A percentile compares a stretch with the other conserved stretches of the same genome.
Evolutionary conservation across 306 rosid species (phyloP).

Genomic region (Mimosa bimucronata): DNA sequence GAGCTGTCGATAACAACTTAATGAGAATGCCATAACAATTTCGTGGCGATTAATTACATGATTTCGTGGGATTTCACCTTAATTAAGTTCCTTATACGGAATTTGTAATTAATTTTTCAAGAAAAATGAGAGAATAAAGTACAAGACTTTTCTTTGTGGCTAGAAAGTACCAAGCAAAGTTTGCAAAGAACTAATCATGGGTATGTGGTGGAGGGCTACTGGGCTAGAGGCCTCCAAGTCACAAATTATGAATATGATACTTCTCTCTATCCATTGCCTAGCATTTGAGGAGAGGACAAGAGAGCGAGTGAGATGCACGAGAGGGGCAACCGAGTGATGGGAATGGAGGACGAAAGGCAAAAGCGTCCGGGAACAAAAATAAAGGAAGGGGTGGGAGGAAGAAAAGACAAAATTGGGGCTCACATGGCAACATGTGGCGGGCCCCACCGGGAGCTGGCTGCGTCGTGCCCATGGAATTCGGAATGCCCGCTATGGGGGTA

Average conservation of each 20-base stretch:
- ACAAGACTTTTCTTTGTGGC: not conserved
- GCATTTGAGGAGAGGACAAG: not conserved
- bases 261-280: not conserved
- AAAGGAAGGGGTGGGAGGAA: not conserved
- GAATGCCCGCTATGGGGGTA: not conserved
- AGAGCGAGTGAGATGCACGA: constrained; percentile 11
- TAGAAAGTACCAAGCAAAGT: not conserved
- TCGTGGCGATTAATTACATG: too few species aligned
- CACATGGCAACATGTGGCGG: constrained; percentile 70
- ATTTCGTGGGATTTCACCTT: too few species aligned
- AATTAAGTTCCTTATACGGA: too few species aligned
- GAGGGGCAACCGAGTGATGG: not conserved
- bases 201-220: too few species aligned
- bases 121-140: not conserved
- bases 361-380: constrained; percentile 18
- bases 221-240: not conserved
- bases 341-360: not conserved
- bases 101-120: too few species aligned
- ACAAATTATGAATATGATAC: too few species aligned
- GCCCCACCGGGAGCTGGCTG: constrained; percentile 47
- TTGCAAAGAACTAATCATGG: not conserved
- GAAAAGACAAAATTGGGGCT: constrained; percentile 42
- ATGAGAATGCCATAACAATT: too few species aligned
- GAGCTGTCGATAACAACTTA: too few species aligned
- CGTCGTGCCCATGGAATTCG: not conserved